phyloP scores from a whole-genome alignment of 2,329 filamentous ascomycete genomes.

The Monosporascus ibericus region DNA sequence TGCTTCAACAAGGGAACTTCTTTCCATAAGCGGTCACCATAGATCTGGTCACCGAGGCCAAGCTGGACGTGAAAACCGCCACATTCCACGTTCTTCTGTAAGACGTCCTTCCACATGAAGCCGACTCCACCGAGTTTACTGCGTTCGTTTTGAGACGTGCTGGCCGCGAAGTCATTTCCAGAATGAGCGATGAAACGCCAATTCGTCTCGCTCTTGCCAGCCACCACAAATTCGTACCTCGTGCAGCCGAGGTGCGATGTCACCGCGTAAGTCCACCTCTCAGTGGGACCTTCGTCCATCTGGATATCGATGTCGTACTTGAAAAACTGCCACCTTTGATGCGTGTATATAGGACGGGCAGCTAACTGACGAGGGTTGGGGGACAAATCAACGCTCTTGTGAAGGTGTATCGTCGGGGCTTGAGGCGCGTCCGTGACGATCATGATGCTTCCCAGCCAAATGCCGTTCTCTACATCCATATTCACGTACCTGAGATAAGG shows the following conservation, averaged over 20 bases:
- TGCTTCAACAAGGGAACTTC: slow-evolving; percentile 90
- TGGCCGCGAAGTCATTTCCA: slow-evolving; percentile 89
- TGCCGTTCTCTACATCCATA: slow-evolving; percentile 86
- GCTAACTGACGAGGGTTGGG: slow-evolving; percentile 87
- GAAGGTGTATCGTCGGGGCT: slow-evolving; percentile 92
- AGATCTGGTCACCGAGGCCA: slow-evolving; percentile 89
- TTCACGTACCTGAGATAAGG: slow-evolving; percentile 94
- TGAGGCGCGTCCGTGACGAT: slow-evolving; percentile 87
- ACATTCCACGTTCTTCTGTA: slow-evolving; percentile 95
- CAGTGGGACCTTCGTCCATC: slow-evolving; percentile 77
- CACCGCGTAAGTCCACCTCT: slow-evolving; percentile 96
- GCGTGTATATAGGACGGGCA: slow-evolving; percentile 74
- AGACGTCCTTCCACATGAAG: slow-evolving; percentile 98
- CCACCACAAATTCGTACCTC: slow-evolving; percentile 95
- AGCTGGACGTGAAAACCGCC: slow-evolving; percentile 93
- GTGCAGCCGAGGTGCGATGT: slow-evolving; percentile 96
- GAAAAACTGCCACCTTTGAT: slow-evolving; percentile 94
- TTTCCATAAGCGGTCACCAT: slow-evolving; percentile 92
- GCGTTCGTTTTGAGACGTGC: slow-evolving; percentile 80
- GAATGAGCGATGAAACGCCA: slow-evolving; percentile 97
- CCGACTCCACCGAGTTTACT: slow-evolving; percentile 81
- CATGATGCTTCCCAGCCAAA: slow-evolving; percentile 91
- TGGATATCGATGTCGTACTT: slow-evolving; percentile 85
- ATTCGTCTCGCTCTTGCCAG: slow-evolving; percentile 79
- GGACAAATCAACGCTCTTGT: slow-evolving; percentile 82